These are phyloP conservation scores for Eragrostis nindensis DNA, from an alignment of 176 grass and related monocot genomes.

Conservation along the genomic window DNA sequence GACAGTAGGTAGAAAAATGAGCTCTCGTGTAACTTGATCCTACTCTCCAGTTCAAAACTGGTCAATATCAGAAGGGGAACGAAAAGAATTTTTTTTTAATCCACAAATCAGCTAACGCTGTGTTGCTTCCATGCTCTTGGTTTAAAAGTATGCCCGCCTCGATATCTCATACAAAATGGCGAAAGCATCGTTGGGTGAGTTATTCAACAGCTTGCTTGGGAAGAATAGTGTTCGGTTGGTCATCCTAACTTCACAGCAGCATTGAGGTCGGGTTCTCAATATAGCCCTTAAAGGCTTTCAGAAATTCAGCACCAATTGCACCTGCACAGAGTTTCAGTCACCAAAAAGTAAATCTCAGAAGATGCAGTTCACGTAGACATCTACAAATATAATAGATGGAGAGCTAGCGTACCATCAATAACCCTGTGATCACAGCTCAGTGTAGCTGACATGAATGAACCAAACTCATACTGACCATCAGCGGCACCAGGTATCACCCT, in stretches of 20 bases:
- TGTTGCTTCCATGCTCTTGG: conserved; percentile 16
- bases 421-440: conserved; percentile 97
- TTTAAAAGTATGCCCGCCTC: conserved; percentile 9
- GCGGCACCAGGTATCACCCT: conserved; percentile 74
- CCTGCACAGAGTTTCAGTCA: conserved; percentile 45
- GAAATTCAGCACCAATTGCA: conserved; percentile 87
- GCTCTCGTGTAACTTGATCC: conserved; percentile 20
- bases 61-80: not conserved
- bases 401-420: conserved; percentile 71
- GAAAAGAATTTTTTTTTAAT: not conserved
- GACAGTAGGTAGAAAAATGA: not conserved
- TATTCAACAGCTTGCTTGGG: conserved; percentile 34
- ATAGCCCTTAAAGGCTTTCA: conserved; percentile 93
- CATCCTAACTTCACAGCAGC: conserved; percentile 62
- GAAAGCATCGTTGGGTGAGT: conserved; percentile 9
- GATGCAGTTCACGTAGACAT: not conserved
- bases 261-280: conserved; percentile 88
- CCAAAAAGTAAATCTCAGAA: not conserved
- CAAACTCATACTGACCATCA: conserved; percentile 82
- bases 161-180: conserved; percentile 34
- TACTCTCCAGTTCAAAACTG: not conserved
- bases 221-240: conserved; percentile 19
- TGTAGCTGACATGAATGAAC: conserved; percentile 91
- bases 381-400: not conserved
- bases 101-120: not conserved